Base-by-base conservation (phyloP, 2,329 filamentous ascomycete genomes). In the Elsinoe arachidis region DNA sequence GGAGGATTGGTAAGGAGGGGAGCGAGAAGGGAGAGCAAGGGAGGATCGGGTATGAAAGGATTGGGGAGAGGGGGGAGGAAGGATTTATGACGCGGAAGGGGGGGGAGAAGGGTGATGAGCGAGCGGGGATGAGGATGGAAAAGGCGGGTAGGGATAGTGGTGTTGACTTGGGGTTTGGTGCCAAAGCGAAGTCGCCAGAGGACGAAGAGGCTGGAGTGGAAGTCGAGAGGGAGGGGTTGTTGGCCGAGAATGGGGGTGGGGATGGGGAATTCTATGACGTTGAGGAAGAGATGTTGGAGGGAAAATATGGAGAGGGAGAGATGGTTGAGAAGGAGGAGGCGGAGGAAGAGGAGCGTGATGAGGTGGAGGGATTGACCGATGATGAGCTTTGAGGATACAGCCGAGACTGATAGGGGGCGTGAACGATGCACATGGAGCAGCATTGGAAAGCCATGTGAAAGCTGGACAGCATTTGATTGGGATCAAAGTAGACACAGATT, bases 161-260 rank as follows among this genome's bases (percentile, higher is more conserved):
- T 11, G 17, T 44, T 44, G 41, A 21, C 23, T 23, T 44, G 41
- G n/a, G 9, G 3, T n/a, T 21, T 9, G n/a, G 38, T 9, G 49
- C 10, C 5, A 33, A 53, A 7, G 49, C 5, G 33, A 34, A 14
- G 6, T 6, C 2, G 26, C 10, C 9, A 14, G 46, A 5, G 19
- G 46, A 51, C 17, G 26, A 7, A 26, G 33, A 34, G 11, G n/a
- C 19, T 2, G 46, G 23, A 2, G 23, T 35, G 21, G n/a, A 35
- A 21, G 46, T 33, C 46, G 46, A 51, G 26, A 26, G 14, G 12
- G 46, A 53, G 14, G 49, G 49, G 6, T 9, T 53, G n/a, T 38
- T 53, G 15, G 49, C 33, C 38, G 49, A 53, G 49, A 53, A 53
- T 38, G 49, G 49, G 6, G 34, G 17, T 14, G 49, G 49, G 49